Conservation (phyloP, 805 yeast species). For the Saccharomycopsis microspora region DNA sequence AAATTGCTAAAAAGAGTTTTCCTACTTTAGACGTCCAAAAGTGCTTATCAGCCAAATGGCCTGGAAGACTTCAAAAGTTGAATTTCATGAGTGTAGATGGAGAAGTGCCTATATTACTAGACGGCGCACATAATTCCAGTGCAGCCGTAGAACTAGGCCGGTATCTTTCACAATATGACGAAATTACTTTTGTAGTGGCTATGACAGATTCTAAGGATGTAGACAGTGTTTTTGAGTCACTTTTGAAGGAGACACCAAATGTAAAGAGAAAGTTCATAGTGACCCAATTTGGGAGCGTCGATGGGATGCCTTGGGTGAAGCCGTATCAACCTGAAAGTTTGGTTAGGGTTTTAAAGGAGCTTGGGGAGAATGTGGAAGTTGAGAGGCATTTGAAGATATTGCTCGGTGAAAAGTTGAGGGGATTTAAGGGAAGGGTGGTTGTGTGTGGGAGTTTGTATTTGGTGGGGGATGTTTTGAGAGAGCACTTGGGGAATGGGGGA, state of each 20-base stretch:
- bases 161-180: conserved; percentile 28
- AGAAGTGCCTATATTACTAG: conserved; percentile 39
- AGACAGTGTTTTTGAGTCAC: conserved; percentile 35
- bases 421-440: conserved; percentile 24
- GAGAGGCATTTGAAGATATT: conserved; percentile 21
- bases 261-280: conserved; percentile 29
- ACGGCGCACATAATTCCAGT: conserved; percentile 88
- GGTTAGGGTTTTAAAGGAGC: too few relatives aligned
- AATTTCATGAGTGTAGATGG: conserved; percentile 21
- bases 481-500: conserved; percentile 19
- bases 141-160: conserved; percentile 67
- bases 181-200: conserved; percentile 47
- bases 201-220: conserved; percentile 66
- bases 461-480: conserved; percentile 41
- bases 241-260: conserved; percentile 26
- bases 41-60: conserved; percentile 44
- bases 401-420: conserved; percentile 18
- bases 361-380: conserved; percentile 18
- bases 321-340: conserved; percentile 26
- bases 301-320: conserved; percentile 90
- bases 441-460: conserved; percentile 66
- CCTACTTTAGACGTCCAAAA: too few relatives aligned
- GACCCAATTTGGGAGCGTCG: conserved; percentile 60
- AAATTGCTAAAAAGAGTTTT: too few relatives aligned
- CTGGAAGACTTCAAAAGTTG: conserved; percentile 67